Evolutionary conservation across 2,329 filamentous ascomycete species (phyloP).

Genomic region (Microdochium nivale): DNA sequence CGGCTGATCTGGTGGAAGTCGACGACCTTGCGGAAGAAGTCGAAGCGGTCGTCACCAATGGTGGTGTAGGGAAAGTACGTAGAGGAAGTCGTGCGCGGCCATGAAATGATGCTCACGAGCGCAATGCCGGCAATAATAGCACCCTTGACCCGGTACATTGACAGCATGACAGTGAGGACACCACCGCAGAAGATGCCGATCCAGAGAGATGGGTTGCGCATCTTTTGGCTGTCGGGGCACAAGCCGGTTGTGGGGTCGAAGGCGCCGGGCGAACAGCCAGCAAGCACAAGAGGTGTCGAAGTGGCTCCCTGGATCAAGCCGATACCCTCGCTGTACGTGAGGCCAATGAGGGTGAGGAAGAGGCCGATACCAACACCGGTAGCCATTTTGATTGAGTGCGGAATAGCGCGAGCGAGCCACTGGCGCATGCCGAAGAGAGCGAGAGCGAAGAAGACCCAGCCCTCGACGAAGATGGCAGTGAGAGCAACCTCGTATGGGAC

Average conservation of each 20-base stretch:
- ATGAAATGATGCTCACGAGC: slow-evolving; percentile 80
- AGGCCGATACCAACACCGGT: slow-evolving; percentile 81
- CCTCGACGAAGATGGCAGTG: slow-evolving; percentile 83
- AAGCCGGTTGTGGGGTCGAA: slow-evolving; percentile 35
- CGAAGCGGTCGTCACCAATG: slow-evolving; percentile 61
- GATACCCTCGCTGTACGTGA: slow-evolving; percentile 76
- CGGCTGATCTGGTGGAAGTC: slow-evolving; percentile 70
- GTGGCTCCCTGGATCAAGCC: slow-evolving; percentile 64
- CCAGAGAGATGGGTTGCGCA: slow-evolving; percentile 81
- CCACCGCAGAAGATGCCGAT: slow-evolving; percentile 82
- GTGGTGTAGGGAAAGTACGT: slow-evolving; percentile 73
- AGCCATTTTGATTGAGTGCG: slow-evolving; percentile 76
- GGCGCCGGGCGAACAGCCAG: slow-evolving; percentile 52
- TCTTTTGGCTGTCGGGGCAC: slow-evolving; percentile 59
- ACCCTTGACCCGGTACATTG: slow-evolving; percentile 81
- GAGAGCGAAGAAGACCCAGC: slow-evolving; percentile 74
- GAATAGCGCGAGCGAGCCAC: slow-evolving; percentile 79
- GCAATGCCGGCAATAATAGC: slow-evolving; percentile 78
- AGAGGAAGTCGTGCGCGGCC: slow-evolving; percentile 67
- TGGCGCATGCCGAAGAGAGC: slow-evolving; percentile 76
- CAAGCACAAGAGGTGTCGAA: slow-evolving; percentile 63
- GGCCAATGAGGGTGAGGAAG: slow-evolving; percentile 67
- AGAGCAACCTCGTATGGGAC: slow-evolving; percentile 70
- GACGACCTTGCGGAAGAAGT: slow-evolving; percentile 85
- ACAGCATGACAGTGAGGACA: slow-evolving; percentile 68